These are phyloP conservation scores for Fusarium marasasianum DNA, from an alignment of 2,329 filamentous ascomycete species.

Conservation along the genomic window DNA sequence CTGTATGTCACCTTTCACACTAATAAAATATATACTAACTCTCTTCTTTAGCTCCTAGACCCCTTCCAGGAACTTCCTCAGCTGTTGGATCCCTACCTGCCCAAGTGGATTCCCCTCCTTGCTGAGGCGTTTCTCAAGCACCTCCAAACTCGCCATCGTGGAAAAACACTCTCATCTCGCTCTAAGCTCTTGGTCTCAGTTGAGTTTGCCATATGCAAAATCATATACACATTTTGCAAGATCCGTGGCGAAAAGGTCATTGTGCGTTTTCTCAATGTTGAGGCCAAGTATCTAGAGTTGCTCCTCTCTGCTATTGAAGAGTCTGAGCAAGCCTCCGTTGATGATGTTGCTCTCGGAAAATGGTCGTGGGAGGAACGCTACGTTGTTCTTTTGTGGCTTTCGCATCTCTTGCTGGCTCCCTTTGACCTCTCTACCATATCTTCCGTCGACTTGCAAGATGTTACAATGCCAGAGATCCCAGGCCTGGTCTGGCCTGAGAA, in stretches of 20 bases:
- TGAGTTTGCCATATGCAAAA: conserved; percentile 76
- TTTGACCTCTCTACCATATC: conserved; percentile 93
- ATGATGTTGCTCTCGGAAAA: conserved; percentile 27
- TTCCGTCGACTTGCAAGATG: conserved; percentile 60
- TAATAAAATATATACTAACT: background rate
- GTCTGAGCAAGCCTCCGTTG: conserved; percentile 49
- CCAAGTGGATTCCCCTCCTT: conserved; percentile 77
- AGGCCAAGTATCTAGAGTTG: conserved; percentile 84
- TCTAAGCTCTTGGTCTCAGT: conserved; percentile 62
- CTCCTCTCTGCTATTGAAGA: conserved; percentile 80
- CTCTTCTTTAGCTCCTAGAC: conserved; percentile 67
- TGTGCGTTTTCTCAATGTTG: conserved; percentile 88
- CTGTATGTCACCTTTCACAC: conserved; percentile 47
- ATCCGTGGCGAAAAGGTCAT: conserved; percentile 94
- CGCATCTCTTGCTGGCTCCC: conserved; percentile 82
- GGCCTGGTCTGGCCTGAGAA: conserved; percentile 65
- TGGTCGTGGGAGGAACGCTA: conserved; percentile 91
- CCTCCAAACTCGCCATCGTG: conserved; percentile 58
- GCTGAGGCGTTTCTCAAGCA: conserved; percentile 79
- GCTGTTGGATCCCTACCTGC: conserved; percentile 85
- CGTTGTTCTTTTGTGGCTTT: conserved; percentile 86
- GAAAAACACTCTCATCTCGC: conserved; percentile 48
- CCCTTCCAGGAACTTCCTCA: conserved; percentile 96
- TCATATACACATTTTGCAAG: conserved; percentile 94
- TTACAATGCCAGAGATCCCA: conserved; percentile 52